phyloP scores from a whole-genome alignment of 352 stramenopile species.

The Pythium chondricola region DNA sequence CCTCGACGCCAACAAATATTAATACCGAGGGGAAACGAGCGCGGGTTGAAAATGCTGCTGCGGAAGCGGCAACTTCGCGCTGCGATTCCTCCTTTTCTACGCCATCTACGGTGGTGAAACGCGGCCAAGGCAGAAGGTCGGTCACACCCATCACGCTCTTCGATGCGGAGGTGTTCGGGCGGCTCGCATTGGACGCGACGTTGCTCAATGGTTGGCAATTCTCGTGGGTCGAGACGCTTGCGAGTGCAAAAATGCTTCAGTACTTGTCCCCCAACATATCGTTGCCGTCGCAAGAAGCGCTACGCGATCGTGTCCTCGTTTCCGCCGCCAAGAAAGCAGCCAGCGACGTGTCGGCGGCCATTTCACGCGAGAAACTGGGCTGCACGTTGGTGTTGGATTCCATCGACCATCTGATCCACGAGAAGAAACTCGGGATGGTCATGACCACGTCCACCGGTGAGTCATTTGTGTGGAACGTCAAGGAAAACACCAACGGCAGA shows the following conservation, averaged over 20 bases:
- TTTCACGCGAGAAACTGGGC: constrained; percentile 14
- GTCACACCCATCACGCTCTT: too few relatives aligned
- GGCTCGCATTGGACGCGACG: constrained; percentile 16
- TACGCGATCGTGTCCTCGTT: constrained; percentile 5
- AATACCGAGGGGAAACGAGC: background rate
- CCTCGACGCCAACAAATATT: constrained; percentile 1
- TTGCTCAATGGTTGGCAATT: constrained; percentile 17
- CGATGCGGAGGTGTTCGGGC: too few relatives aligned
- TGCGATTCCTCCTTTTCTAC: background rate
- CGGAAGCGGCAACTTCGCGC: background rate
- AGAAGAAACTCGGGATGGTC: background rate
- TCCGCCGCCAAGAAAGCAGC: constrained; percentile 10
- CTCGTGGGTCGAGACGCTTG: constrained; percentile 16
- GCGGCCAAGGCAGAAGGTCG: too few relatives aligned
- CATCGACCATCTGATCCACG: constrained; percentile 1
- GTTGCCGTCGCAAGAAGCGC: constrained; percentile 2
- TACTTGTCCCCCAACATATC: constrained; percentile 6
- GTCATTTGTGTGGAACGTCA: too few relatives aligned
- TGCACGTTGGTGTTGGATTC: constrained; percentile 18
- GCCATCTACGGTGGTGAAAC: too few relatives aligned
- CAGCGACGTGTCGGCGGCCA: constrained; percentile 5
- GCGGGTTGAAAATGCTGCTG: background rate
- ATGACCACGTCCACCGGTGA: too few relatives aligned
- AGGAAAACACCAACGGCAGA: background rate
- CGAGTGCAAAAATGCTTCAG: constrained; percentile 14